A percentile compares a stretch with the other conserved stretches of the same genome.
phyloP scores from a whole-genome alignment of 106 monocot species.

The Platanthera guangdongensis region DNA sequence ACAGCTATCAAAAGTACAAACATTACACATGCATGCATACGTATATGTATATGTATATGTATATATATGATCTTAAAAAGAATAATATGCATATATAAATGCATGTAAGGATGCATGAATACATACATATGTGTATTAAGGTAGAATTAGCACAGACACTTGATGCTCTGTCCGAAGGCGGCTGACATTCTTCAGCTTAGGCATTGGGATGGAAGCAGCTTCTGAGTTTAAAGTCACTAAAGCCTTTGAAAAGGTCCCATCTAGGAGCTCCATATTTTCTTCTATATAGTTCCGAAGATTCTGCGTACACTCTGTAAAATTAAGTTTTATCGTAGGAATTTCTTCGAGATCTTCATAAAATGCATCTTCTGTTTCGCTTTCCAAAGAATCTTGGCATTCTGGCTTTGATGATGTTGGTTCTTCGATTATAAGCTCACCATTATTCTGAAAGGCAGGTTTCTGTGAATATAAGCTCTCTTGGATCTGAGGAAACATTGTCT shows the following conservation, averaged over 20 bases:
- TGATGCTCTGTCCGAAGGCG: too few species aligned
- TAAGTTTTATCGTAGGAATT: slow-evolving; percentile 54
- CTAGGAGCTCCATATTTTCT: slow-evolving; percentile 28
- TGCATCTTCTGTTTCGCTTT: slow-evolving; percentile 52
- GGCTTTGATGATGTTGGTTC: slow-evolving; percentile 53
- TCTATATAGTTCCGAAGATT: slow-evolving; percentile 46
- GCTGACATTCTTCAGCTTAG: slow-evolving; percentile 67
- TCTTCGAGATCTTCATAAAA: slow-evolving; percentile 62
- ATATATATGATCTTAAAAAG: too few species aligned
- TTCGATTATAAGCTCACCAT: slow-evolving; percentile 51
- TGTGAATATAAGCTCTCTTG: too few species aligned
- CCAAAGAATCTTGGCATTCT: slow-evolving; percentile 28
- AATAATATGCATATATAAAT: too few species aligned
- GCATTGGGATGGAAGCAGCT: slow-evolving; percentile 29
- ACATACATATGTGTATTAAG: too few species aligned
- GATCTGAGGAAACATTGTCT: too few species aligned
- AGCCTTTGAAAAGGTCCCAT: slow-evolving; percentile 48
- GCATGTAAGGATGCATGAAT: too few species aligned
- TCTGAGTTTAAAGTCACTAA: slow-evolving; percentile 37
- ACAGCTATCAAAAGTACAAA: too few species aligned
- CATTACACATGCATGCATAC: background rate
- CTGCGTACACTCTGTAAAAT: too few species aligned
- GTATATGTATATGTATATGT: background rate
- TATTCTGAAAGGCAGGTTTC: too few species aligned
- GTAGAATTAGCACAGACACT: too few species aligned